Base-by-base conservation (phyloP, 306 rosid species). In the Cicer chorassanicum region DNA sequence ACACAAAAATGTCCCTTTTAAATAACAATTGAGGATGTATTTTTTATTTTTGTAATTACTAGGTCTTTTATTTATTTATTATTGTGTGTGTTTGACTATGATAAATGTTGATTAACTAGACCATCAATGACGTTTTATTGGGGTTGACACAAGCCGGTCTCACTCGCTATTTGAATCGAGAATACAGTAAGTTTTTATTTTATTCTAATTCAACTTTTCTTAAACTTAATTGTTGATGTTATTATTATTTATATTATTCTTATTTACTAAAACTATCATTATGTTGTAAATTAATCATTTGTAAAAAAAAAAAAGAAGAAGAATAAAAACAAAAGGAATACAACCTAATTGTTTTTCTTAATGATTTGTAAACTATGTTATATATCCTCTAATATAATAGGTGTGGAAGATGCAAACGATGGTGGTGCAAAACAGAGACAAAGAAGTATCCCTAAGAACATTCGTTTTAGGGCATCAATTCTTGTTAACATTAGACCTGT, bases 101-200 rank as follows among this genome's bases (percentile, higher is more conserved):
- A 11, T 65, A 24, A 44, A 72, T 74, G 15, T 83, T 69, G 43
- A 36, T 38, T 42, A 16, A 59, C 19, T 83, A 87, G 93, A 89
- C 92, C 1, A 36, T 86, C 77, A 91, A 91, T 60, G 94, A 91
- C 63, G 90, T 88, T 40, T n/a, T 87, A 43, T 56, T 87, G 76
- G 96, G 92, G 42, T 21, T 88, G 46, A 77, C 93, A 53, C 93
- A 91, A 87, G 93, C 92, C 8, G 89, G 84, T 53, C 80, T 91
- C 15, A 43, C 86, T 5, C 75, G 41, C 62, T 88, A 91, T 70
- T 48, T 87, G 76, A 87, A 77, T 67, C 82, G 81, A 9, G 83
- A 63, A 79, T 77, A 82, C 5, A 75, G 93, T 91, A 29, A 84
- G 80, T 15, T 65, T 63, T 14, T 14, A n/a, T 3, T 48, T 40